Conservation (phyloP, 768 basidiomycete genomes). For the Suillus fuscotomentosus region DNA sequence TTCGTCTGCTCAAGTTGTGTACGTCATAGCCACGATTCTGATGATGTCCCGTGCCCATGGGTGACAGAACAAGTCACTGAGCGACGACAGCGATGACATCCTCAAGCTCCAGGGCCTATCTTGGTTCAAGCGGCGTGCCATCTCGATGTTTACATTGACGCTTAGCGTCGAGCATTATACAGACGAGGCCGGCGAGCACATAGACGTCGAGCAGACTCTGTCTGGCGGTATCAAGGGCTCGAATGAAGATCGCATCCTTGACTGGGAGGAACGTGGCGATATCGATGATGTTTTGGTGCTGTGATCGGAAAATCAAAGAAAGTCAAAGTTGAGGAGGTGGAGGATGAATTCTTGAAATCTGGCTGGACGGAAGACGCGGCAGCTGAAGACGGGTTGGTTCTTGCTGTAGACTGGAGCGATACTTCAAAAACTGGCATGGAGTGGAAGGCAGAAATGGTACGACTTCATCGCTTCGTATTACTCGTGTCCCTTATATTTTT, state of each 20-base stretch:
- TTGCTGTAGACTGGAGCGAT: slow-evolving; percentile 51
- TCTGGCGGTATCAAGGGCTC: slow-evolving; percentile 61
- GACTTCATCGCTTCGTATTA: not conserved
- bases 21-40: not conserved
- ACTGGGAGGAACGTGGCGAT: slow-evolving; percentile 52
- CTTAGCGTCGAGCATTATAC: slow-evolving; percentile 64
- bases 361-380: slow-evolving; percentile 42
- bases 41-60: slow-evolving; percentile 3
- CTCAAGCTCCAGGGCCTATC: slow-evolving; percentile 69
- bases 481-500: slow-evolving; percentile 1
- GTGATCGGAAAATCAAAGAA: slow-evolving; percentile 58
- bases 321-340: slow-evolving; percentile 45
- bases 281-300: slow-evolving; percentile 62
- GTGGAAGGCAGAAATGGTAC: slow-evolving; percentile 70
- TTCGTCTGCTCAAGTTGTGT: slow-evolving; percentile 24
- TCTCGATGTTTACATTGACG: slow-evolving; percentile 54
- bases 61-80: slow-evolving; percentile 64
- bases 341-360: slow-evolving; percentile 39
- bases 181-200: slow-evolving; percentile 53
- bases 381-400: slow-evolving; percentile 32
- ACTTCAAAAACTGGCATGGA: slow-evolving; percentile 58
- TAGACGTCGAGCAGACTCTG: slow-evolving; percentile 65
- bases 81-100: slow-evolving; percentile 60
- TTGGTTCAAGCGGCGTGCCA: slow-evolving; percentile 69
- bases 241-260: slow-evolving; percentile 53